phyloP scores from a whole-genome alignment of 805 yeast species.

The Myxozyma sirexii region DNA sequence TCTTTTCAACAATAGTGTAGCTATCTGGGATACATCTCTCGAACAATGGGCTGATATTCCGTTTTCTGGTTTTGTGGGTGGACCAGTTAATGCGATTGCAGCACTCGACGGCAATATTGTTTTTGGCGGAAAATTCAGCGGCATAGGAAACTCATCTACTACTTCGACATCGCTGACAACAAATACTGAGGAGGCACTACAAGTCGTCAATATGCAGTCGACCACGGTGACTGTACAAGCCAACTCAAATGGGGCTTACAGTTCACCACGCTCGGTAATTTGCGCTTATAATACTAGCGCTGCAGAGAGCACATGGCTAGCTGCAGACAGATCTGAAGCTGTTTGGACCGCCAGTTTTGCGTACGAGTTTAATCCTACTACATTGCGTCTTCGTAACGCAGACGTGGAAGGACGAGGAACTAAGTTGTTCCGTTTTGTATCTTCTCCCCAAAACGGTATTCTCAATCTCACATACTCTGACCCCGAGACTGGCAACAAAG shows the following conservation, averaged over 20 bases:
- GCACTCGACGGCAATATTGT: slow-evolving; percentile 55
- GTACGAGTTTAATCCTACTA: slow-evolving; percentile 62
- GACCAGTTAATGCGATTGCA: slow-evolving; percentile 62
- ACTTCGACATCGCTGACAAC: not conserved
- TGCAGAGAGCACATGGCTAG: slow-evolving; percentile 53
- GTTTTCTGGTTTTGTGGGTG: slow-evolving; percentile 74
- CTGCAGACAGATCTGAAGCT: slow-evolving; percentile 54
- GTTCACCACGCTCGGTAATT: slow-evolving; percentile 43
- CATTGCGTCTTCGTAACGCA: slow-evolving; percentile 66
- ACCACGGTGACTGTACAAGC: slow-evolving; percentile 52
- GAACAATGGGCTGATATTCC: slow-evolving; percentile 53
- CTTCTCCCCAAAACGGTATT: slow-evolving; percentile 81
- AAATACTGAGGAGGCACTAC: slow-evolving; percentile 31
- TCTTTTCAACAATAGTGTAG: slow-evolving; percentile 62
- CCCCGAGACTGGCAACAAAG: slow-evolving; percentile 60
- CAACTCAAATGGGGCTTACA: slow-evolving; percentile 46
- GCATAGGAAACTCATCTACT: slow-evolving; percentile 54
- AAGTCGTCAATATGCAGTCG: slow-evolving; percentile 63
- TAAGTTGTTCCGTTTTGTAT: slow-evolving; percentile 67
- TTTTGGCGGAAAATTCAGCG: slow-evolving; percentile 77
- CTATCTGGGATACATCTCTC: slow-evolving; percentile 59
- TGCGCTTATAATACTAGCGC: slow-evolving; percentile 34
- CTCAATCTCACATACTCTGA: slow-evolving; percentile 89
- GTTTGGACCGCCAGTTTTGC: slow-evolving; percentile 68
- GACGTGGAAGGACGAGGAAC: slow-evolving; percentile 51